A percentile compares a stretch with the other conserved stretches of the same genome.
Conservation (phyloP, 352 stramenopile species). For the Halophytophthora batemanensis region DNA sequence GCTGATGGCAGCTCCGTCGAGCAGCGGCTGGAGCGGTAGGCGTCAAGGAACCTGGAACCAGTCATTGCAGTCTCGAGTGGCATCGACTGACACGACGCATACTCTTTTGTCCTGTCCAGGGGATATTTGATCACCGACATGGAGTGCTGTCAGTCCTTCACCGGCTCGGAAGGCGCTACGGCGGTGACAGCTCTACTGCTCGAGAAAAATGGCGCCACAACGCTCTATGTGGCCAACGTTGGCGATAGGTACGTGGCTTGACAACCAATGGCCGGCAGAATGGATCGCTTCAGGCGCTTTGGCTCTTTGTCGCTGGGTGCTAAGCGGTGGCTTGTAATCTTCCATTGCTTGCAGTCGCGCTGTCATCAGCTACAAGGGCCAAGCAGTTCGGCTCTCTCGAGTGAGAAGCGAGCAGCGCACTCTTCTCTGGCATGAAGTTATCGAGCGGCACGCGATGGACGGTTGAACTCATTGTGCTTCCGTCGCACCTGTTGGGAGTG, state of each 20-base stretch:
- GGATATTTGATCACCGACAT: slow-evolving; percentile 77
- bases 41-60: not conserved
- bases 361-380: slow-evolving; percentile 53
- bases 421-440: not conserved
- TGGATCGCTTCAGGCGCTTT: not conserved
- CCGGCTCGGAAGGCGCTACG: slow-evolving; percentile 53
- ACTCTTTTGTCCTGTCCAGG: slow-evolving; percentile 21
- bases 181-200: slow-evolving; percentile 55
- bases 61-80: not conserved
- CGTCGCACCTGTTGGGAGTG: not conserved
- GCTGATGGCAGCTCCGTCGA: slow-evolving; percentile 46
- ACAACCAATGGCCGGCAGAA: too few species aligned
- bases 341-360: slow-evolving; percentile 40
- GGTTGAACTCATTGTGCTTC: too few species aligned
- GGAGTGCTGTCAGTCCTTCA: slow-evolving; percentile 58
- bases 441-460: not conserved
- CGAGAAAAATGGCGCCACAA: slow-evolving; percentile 29
- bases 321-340: not conserved
- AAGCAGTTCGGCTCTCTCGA: slow-evolving; percentile 54
- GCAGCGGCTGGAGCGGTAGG: slow-evolving; percentile 58
- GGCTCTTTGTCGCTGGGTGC: too few species aligned
- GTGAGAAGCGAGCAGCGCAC: slow-evolving; percentile 12
- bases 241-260: slow-evolving; percentile 65
- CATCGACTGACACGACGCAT: not conserved
- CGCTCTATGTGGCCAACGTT: slow-evolving; percentile 65